Evolutionary conservation across 352 stramenopile species (phyloP).

Genomic region (Elongisporangium anandrum): DNA sequence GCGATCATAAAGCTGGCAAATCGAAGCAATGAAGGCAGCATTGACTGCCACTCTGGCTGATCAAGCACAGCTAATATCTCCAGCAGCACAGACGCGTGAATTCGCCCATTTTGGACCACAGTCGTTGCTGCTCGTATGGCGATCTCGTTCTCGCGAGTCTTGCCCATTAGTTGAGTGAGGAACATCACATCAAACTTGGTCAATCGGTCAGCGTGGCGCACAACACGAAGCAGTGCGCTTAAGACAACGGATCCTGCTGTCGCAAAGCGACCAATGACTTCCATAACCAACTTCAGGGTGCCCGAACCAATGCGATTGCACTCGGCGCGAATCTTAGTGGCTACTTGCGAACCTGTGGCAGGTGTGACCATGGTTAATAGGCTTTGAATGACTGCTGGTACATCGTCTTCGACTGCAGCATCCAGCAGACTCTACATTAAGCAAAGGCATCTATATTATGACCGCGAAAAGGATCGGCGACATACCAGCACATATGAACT

Average conservation of each 20-base stretch:
- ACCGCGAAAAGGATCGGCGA: no score
- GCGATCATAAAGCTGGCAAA: slow-evolving; percentile 56
- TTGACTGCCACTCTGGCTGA: slow-evolving; percentile 31
- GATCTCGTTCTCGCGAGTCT: slow-evolving; percentile 59
- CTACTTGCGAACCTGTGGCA: slow-evolving; percentile 35
- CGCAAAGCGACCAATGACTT: slow-evolving; percentile 58
- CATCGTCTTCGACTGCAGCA: slow-evolving; percentile 70
- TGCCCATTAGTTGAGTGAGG: slow-evolving; percentile 56
- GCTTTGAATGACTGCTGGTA: slow-evolving; percentile 73
- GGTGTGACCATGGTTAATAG: slow-evolving; percentile 70
- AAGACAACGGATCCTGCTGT: slow-evolving; percentile 45
- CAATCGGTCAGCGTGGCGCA: slow-evolving; percentile 39
- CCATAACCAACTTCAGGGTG: slow-evolving; percentile 19
- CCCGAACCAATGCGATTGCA: slow-evolving; percentile 51
- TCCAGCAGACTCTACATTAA: slow-evolving; percentile 51
- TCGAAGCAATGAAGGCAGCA: slow-evolving; percentile 41
- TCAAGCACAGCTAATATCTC: slow-evolving; percentile 24
- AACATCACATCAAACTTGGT: slow-evolving; percentile 60
- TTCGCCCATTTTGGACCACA: slow-evolving; percentile 28
- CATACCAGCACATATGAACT: not conserved
- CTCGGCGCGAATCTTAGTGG: slow-evolving; percentile 47
- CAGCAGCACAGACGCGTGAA: slow-evolving; percentile 28
- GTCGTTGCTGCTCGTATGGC: slow-evolving; percentile 36
- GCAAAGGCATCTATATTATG: not conserved
- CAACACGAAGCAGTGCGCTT: slow-evolving; percentile 35